These are phyloP conservation scores for Volvox carteri DNA, from an alignment of 163 green algal species.

Conservation along the genomic window DNA sequence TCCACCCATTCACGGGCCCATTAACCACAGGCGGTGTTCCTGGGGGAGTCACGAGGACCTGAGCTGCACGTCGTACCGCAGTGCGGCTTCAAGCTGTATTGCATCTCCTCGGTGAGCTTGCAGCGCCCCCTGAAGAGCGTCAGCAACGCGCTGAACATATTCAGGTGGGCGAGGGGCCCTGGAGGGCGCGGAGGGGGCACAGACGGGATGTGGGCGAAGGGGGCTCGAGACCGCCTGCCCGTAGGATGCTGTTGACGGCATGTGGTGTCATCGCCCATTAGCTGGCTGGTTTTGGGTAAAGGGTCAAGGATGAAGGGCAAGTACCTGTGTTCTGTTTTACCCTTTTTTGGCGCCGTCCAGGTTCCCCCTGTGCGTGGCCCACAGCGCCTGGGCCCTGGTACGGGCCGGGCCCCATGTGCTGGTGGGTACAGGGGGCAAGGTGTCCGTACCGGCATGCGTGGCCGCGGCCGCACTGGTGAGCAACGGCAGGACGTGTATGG, in stretches of 20 bases:
- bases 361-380: slow-evolving; percentile 24
- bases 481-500: too few species aligned
- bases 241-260: too few species aligned
- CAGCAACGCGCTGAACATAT: not conserved
- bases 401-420: slow-evolving; percentile 6
- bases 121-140: slow-evolving; percentile 10
- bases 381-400: not conserved
- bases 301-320: too few species aligned
- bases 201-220: not conserved
- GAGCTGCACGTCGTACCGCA: not conserved
- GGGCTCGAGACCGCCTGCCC: too few species aligned
- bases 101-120: not conserved
- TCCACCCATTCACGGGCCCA: too few species aligned
- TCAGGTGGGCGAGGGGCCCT: not conserved
- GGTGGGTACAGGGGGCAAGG: slow-evolving; percentile 20
- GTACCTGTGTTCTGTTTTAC: too few species aligned
- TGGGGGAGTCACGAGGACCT: not conserved
- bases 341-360: not conserved
- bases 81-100: slow-evolving; percentile 20
- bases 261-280: too few species aligned
- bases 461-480: slow-evolving; percentile 36
- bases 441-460: slow-evolving; percentile 14
- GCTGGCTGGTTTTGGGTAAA: too few species aligned
- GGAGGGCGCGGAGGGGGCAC: not conserved
- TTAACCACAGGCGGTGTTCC: slow-evolving; percentile 44